Evolutionary conservation across 805 yeast genomes (phyloP), one percentile per base, ranked within the genome.

Genomic region (Ogataea henricii): DNA sequence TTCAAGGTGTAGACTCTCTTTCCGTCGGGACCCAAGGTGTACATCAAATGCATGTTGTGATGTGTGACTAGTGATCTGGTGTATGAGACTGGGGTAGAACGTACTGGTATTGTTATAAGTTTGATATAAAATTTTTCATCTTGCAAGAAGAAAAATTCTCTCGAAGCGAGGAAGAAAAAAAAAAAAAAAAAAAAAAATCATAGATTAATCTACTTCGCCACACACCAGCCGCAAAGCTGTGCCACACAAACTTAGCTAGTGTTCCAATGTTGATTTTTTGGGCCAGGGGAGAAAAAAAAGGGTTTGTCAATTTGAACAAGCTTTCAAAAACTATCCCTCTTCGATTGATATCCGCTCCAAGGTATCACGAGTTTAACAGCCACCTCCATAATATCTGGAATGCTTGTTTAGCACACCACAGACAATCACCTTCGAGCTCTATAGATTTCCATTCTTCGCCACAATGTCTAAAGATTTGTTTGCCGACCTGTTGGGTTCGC

Each of bases 1-100:
- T 88, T 76, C 59, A 94, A 78, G 46, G 99, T 94, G 81, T 94
- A 94, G 63, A 87, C 71, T 72, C 99, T 87, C 80, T 92, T 92
- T 62, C 99, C 99, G 61, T 91, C 96, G 53, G 83, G 82, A 64
- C 91, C 96, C 66, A 86, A 71, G 52, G 97, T 91, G 90, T 87
- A 94, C 99, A 94, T 94, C 72, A 94, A 86, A 87, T 94, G 99
- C 99, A 94, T 94, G 53, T 18, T 40, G 45, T 26, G 33, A 10
- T 10, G 21, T 18, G 37, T 34, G 10, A 17, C 12, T 12, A 6
- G 14, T 29, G 33, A 16, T 32, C 17, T 18, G 23, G 4, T 34
- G 14, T 30, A 6, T 4, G 18, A 8, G 25, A 22, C 25, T 6
- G 16, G 18, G 9, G 9, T 30, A 13, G 4, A 10, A 12, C 5